Evolutionary conservation across 257 asterid species (phyloP).

Genomic region (Nicotiana noctiflora): DNA sequence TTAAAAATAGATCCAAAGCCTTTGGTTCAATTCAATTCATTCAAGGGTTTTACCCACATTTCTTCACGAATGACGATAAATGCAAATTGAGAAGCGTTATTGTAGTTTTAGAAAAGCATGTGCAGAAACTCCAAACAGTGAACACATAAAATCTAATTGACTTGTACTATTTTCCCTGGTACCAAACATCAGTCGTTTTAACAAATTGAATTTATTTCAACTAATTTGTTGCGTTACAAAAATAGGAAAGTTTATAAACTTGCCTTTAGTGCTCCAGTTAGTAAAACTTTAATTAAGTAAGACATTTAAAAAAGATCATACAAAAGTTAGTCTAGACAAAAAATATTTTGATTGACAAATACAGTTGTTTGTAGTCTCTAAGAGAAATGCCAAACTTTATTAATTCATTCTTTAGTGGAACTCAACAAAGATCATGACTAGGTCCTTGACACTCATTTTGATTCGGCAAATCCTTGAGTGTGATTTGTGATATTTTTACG

Average conservation of each 20-base stretch:
- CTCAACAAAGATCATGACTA: neutral
- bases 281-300: neutral
- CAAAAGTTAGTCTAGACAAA: neutral
- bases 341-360: no score
- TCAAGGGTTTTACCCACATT: neutral
- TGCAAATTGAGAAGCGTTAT: neutral
- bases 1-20: neutral
- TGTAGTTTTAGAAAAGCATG: neutral
- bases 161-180: neutral
- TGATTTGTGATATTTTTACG: neutral
- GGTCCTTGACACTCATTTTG: neutral
- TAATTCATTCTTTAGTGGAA: neutral
- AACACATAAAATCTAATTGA: neutral
- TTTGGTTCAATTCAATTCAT: neutral
- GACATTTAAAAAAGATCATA: no score
- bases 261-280: neutral
- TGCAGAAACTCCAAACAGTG: neutral
- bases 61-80: neutral
- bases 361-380: neutral
- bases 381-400: neutral
- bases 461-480: neutral
- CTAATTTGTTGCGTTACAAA: neutral
- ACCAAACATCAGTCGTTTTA: neutral
- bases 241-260: neutral
- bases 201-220: neutral